Evolutionary conservation across 176 grass and related monocot genomes (phyloP), one percentile per base, ranked within the genome.

Genomic region (Musa acuminata): DNA sequence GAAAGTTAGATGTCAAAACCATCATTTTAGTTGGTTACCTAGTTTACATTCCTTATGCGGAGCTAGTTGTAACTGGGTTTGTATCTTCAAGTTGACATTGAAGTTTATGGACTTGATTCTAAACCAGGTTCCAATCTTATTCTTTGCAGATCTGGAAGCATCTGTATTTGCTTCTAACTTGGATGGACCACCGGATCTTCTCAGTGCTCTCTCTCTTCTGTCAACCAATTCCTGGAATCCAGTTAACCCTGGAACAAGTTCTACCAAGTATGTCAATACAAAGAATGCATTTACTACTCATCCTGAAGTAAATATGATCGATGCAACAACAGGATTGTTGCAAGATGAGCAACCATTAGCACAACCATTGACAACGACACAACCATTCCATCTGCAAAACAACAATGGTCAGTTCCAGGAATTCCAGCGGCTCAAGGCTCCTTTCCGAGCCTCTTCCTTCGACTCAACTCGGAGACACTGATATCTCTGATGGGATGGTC

Each of bases 171-270:
- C 88, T 91, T 95, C 88, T 64, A 95, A 88, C 87, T 84, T 91
- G 11, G 85, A 86, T 95, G 88, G 86, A 92, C 86, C 89, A 92
- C 92, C 75, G 84, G 92, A 96, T 92, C 89, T 96, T 89, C 88
- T 86, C 77, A 84, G 68, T 92, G 92, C 92, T 89, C 92, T 92
- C 92, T 92, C 86, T 92, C 92, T 92, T 96, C 92, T 96, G 92
- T 96, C 92, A 96, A 81, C 84, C 50, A 51, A 75, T 49, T 82
- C 80, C 50, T 69, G 73, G 64, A 63, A 68, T 59, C 29, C 63
- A 9, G 62, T 65, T 48, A 55, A 71, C 20, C 59, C 75, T 48
- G 49, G 57, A 76, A 49, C 55, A 27, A 78, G 67, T 25, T 78
- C 82, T 62, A 17, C 79, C 17, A 59, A 79, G 8, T 74, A 79